A percentile compares a stretch with the other conserved stretches of the same genome.
Conservation (phyloP, 2,329 filamentous ascomycete species). For the Epichloe baconii region DNA sequence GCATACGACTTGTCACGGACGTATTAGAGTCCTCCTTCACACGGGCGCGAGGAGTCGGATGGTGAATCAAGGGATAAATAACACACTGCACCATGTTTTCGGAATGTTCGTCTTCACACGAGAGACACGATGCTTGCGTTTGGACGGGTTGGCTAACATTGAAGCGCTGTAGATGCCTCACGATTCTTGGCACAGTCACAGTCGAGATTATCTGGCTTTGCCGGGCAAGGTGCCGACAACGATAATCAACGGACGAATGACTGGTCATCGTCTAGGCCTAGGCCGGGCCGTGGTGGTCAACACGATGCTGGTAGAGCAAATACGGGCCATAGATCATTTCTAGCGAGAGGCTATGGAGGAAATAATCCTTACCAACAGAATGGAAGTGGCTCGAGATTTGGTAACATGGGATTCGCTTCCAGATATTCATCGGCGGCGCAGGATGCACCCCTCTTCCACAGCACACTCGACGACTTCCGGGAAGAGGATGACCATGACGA, state of each 20-base stretch:
- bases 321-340: slow-evolving; percentile 27
- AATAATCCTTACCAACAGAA: slow-evolving; percentile 85
- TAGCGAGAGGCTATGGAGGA: slow-evolving; percentile 36
- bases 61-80: slow-evolving; percentile 14
- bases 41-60: slow-evolving; percentile 20
- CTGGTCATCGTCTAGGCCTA: slow-evolving; percentile 22
- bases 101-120: slow-evolving; percentile 57
- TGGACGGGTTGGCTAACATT: not conserved
- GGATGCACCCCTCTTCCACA: slow-evolving; percentile 91
- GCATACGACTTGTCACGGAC: not conserved
- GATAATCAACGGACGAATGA: slow-evolving; percentile 17
- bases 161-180: slow-evolving; percentile 61
- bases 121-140: not conserved
- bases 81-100: slow-evolving; percentile 37
- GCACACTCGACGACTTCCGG: slow-evolving; percentile 75
- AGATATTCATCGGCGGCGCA: slow-evolving; percentile 54
- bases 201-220: slow-evolving; percentile 65
- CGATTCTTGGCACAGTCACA: slow-evolving; percentile 94
- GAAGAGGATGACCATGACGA: slow-evolving; percentile 92
- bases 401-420: slow-evolving; percentile 60
- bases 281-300: slow-evolving; percentile 19
- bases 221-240: slow-evolving; percentile 40
- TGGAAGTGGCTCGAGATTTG: slow-evolving; percentile 56
- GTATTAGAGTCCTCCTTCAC: not conserved
- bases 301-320: slow-evolving; percentile 18